Evolutionary conservation across 2,329 filamentous ascomycete species (phyloP).

Genomic region (Eutypella sp.): DNA sequence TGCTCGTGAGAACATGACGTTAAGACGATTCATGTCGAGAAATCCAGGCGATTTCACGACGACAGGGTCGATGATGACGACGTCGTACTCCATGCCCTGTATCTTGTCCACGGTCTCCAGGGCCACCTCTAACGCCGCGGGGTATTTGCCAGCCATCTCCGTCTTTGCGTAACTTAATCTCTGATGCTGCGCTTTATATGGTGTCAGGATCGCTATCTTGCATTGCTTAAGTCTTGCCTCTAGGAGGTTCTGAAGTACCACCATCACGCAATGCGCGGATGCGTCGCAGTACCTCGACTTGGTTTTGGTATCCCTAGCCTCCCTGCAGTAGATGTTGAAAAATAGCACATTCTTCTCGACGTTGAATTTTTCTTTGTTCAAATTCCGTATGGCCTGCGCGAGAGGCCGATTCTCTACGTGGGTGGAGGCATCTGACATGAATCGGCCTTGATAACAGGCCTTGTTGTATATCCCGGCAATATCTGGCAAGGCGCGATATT

Average conservation of each 20-base stretch:
- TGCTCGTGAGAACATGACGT: slow-evolving; percentile 2
- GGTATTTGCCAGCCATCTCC: neutral
- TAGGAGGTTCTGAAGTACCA: neutral
- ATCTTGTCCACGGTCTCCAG: slow-evolving; percentile 1
- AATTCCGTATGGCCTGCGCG: neutral
- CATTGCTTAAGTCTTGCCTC: neutral
- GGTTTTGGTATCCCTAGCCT: neutral
- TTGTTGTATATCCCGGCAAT: slow-evolving; percentile 1
- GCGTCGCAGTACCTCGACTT: neutral
- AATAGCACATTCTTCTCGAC: neutral
- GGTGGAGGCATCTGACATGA: neutral
- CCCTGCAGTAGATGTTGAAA: neutral
- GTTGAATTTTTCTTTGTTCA: neutral
- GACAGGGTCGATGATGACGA: neutral
- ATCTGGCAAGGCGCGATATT: neutral
- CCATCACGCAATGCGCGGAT: neutral
- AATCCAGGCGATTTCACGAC: neutral
- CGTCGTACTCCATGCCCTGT: slow-evolving; percentile 1
- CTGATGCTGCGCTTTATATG: neutral
- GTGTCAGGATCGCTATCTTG: neutral
- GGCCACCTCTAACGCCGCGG: neutral
- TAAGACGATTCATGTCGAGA: neutral
- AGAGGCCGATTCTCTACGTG: neutral
- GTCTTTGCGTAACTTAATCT: neutral
- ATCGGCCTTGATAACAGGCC: neutral